A percentile compares a stretch with the other conserved stretches of the same genome.
phyloP scores from a whole-genome alignment of 768 basidiomycete genomes.

The Boletus vinaceobasis region DNA sequence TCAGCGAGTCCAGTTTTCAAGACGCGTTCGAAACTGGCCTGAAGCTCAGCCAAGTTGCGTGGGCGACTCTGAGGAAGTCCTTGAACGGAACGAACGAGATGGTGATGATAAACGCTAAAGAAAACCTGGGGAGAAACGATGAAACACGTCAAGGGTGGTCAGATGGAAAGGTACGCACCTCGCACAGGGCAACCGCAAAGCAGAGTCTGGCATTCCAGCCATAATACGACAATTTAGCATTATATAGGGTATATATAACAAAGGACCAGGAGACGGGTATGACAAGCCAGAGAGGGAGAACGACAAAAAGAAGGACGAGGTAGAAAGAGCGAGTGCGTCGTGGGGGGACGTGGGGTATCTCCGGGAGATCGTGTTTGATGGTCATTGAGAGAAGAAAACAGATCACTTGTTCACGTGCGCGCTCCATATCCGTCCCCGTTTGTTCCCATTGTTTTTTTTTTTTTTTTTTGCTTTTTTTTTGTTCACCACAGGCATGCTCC shows the following conservation, averaged over 20 bases:
- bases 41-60: slow-evolving; percentile 54
- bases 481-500: slow-evolving; percentile 47
- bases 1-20: slow-evolving; percentile 62
- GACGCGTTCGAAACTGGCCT: slow-evolving; percentile 55
- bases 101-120: slow-evolving; percentile 64
- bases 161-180: slow-evolving; percentile 40
- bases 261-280: slow-evolving; percentile 66
- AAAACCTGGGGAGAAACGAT: slow-evolving; percentile 44
- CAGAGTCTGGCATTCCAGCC: slow-evolving; percentile 35
- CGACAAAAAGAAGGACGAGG: slow-evolving; percentile 49
- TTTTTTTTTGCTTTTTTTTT: slow-evolving; percentile 21
- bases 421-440: slow-evolving; percentile 7
- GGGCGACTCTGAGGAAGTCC: slow-evolving; percentile 42
- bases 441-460: slow-evolving; percentile 30
- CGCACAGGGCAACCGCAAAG: slow-evolving; percentile 53
- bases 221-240: slow-evolving; percentile 41
- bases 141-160: neutral
- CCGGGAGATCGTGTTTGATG: slow-evolving; percentile 13
- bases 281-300: slow-evolving; percentile 63
- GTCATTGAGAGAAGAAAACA: neutral
- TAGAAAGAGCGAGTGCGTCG: slow-evolving; percentile 53
- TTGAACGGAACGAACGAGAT: slow-evolving; percentile 47
- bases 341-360: slow-evolving; percentile 38
- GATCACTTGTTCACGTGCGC: neutral
- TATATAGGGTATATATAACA: slow-evolving; percentile 45